Percentiles rank a stretch among this genome's conserved stretches.
Conservation (phyloP, 169 alveolate species). For the Amoebophrya sp. region DNA sequence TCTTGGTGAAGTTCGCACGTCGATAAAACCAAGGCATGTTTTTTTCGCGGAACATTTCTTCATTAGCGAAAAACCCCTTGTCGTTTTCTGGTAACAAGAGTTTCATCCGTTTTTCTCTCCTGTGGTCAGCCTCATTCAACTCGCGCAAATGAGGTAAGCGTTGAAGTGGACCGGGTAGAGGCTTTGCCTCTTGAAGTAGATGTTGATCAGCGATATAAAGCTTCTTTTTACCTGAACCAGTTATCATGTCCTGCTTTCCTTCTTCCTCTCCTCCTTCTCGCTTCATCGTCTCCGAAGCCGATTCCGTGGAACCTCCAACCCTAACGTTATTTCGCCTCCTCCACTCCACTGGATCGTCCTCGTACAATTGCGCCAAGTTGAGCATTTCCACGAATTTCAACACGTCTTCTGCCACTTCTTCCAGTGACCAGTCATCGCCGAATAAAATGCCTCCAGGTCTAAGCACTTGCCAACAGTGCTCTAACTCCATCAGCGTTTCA, state of each 20-base stretch:
- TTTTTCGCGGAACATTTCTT: neutral
- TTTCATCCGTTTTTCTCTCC: no score
- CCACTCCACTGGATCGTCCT: neutral
- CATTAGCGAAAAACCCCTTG: no score
- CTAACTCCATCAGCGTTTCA: neutral
- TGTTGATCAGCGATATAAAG: neutral
- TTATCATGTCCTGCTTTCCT: neutral
- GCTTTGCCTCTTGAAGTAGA: no score
- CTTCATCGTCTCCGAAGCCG: neutral
- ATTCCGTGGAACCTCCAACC: neutral
- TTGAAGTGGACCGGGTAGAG: no score
- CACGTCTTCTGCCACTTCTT: neutral
- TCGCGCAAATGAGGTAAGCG: neutral
- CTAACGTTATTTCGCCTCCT: neutral
- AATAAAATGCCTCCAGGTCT: neutral
- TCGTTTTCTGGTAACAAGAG: no score
- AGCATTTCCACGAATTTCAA: neutral
- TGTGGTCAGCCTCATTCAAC: neutral
- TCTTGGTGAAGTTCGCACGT: neutral
- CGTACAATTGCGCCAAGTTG: neutral
- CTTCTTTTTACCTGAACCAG: neutral
- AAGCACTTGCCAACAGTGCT: neutral
- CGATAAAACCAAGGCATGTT: neutral
- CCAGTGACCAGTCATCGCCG: neutral
- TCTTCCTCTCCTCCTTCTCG: neutral